Evolutionary conservation across 208 protist genomes (phyloP), one percentile per base, ranked within the genome.

Genomic region (Leishmania aethiopica): DNA sequence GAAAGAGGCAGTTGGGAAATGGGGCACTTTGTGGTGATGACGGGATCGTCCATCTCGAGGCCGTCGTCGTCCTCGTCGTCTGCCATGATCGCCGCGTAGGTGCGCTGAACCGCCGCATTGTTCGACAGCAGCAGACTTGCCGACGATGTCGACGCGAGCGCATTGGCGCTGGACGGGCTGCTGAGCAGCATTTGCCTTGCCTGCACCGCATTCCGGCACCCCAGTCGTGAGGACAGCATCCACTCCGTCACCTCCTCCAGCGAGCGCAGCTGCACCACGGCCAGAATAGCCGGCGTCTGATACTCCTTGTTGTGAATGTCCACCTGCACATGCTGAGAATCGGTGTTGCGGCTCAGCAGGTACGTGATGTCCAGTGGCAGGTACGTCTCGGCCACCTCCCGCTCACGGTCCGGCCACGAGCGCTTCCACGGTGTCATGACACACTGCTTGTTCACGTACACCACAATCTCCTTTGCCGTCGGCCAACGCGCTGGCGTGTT

Each of bases 301-400:
- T 93, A 97, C 32, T 97, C 92, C 79, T 84, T 89, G 67, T 88
- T 88, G 82, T 92, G 91, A 4, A 95, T 77, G 67, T 95, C 90
- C 15, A 96, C 73, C 77, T 90, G 87, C 70, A 95, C 40, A 13
- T 79, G 86, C 84, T 97, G 94, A 15, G 49, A 64, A 35, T 72
- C 79, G 35, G 82, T 55, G 79, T 84, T 88, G 70, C 83, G 82
- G 72, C 60, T 86, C 35, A 92, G 66, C 51, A 93, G 82, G 76
- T 94, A 90, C 47, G 94, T 97, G 49, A 97, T 90, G 79, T 97
- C 94, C 47, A 97, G 78, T 53, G 90, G 86, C 42, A 97, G 86
- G 69, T 88, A 93, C n/a, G 92, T 90, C 77, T 95, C 93, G 37
- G 88, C 84, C 2, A 97, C 90, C 74, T 87, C 88, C 60, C 81